A percentile compares a stretch with the other conserved stretches of the same genome.
phyloP scores from a whole-genome alignment of 1,284 basidiomycete species.

The Ceratobasidium sp. region DNA sequence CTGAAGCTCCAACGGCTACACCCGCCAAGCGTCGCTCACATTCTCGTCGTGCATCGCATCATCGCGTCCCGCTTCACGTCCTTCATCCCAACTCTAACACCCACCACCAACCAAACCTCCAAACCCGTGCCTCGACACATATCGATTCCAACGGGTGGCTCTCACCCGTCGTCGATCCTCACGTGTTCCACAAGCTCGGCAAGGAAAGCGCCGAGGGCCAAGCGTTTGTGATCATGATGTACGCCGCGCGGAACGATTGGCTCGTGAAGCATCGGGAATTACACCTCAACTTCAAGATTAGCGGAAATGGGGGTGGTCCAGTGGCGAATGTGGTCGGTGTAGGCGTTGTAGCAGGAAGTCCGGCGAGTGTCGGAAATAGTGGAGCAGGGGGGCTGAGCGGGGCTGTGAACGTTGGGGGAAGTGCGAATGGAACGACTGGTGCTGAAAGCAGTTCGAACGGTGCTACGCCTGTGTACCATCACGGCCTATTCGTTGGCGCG shows the following conservation, averaged over 20 bases:
- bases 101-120: slow-evolving; percentile 33
- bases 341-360: slow-evolving; percentile 12
- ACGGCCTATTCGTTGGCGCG: not conserved
- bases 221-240: slow-evolving; percentile 79
- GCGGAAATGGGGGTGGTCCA: not conserved
- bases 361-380: slow-evolving; percentile 14
- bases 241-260: slow-evolving; percentile 82
- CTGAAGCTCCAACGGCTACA: not conserved
- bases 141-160: slow-evolving; percentile 73
- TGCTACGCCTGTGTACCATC: not conserved
- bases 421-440: not conserved
- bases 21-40: slow-evolving; percentile 2
- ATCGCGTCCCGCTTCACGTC: slow-evolving; percentile 41
- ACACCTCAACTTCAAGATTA: not conserved
- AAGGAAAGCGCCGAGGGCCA: slow-evolving; percentile 71
- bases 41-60: slow-evolving; percentile 22
- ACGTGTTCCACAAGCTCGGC: slow-evolving; percentile 67
- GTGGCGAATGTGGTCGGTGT: slow-evolving; percentile 23
- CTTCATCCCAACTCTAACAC: not conserved
- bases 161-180: slow-evolving; percentile 78
- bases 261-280: slow-evolving; percentile 45
- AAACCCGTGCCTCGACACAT: slow-evolving; percentile 59
- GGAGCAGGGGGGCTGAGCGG: slow-evolving; percentile 24
- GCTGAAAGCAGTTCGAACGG: not conserved
- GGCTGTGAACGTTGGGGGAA: not conserved